phyloP scores from a whole-genome alignment of 2,329 filamentous ascomycete genomes.

The Acephala macrosclerotiorum region DNA sequence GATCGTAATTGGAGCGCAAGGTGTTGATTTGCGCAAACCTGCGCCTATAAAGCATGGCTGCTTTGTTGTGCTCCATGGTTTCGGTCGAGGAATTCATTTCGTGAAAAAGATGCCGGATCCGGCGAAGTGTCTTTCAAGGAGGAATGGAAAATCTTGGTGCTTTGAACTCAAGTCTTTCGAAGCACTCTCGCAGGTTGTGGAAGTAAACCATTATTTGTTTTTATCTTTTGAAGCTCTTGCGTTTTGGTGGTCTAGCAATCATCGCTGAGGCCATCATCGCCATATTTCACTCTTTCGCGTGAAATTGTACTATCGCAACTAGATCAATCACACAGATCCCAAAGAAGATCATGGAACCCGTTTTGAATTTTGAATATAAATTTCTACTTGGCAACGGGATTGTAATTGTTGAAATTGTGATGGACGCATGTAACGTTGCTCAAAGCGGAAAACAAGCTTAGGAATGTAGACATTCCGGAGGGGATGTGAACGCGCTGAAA shows the following conservation, averaged over 20 bases:
- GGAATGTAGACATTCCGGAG: neutral
- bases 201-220: neutral
- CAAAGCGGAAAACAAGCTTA: neutral
- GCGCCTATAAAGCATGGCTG: neutral
- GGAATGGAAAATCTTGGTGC: neutral
- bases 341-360: no score
- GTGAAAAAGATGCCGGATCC: neutral
- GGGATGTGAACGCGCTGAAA: neutral
- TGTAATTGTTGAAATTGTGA: no score
- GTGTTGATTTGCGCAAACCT: neutral
- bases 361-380: no score
- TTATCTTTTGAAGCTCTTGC: no score
- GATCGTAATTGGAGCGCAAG: slow-evolving; percentile 6
- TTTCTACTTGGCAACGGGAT: no score
- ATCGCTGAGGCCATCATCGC: no score
- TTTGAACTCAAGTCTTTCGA: neutral
- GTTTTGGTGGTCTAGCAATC: no score
- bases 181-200: neutral
- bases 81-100: neutral
- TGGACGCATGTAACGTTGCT: no score
- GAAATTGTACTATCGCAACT: no score
- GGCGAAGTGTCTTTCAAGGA: slow-evolving; percentile 2
- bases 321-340: no score
- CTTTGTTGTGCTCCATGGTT: slow-evolving; percentile 4
- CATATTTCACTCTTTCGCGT: no score